Base-by-base conservation (phyloP, 805 yeast genomes). In the Blastobotrys attinorum region DNA sequence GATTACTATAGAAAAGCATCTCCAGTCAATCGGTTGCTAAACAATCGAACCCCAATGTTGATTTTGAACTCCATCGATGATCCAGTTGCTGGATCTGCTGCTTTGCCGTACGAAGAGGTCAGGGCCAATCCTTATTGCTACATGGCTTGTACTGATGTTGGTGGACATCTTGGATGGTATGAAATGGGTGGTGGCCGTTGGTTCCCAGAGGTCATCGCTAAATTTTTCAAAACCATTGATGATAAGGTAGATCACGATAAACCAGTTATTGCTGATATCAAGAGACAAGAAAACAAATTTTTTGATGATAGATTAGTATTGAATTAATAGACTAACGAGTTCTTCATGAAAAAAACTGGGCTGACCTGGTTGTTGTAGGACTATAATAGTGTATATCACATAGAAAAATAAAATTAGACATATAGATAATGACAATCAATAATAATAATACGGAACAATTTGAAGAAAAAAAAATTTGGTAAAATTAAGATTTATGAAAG, bases 141-240 rank as follows among this genome's bases (percentile, higher is more conserved):
- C 36, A 51, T 81, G 54, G 67, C 79, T 3, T 72, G 77, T 46
- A 81, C 89, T 4, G 69, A 73, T 34, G 67, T 74, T 42, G 95
- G 95, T 4, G 94, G 95, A 1, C 95, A 85, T 61, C 70, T 85
- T 43, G 92, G 85, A n/a, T 85, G 82, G 81, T 85, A 77, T 48
- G 69, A 72, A 50, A 62, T 68, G 39, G 64, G 70, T 21, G 82
- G 83, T 21, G 67, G 69, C 34, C 74, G 87, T 53, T 86, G 95
- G 95, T 76, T 72, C 51, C 62, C 75, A 3, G 64, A 66, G 5
- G 81, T 81, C 21, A 47, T 78, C 34, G 60, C 75, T 21, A 63
- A 65, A 45, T 69, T 73, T 49, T 58, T 75, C 47, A 50, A 53
- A 23, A 57, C 62, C 3, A 59, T 68, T 42, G 59, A 69, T 38